These are phyloP conservation scores for Carex pumila DNA, from an alignment of 176 grass and related monocot genomes.

Conservation along the genomic window DNA sequence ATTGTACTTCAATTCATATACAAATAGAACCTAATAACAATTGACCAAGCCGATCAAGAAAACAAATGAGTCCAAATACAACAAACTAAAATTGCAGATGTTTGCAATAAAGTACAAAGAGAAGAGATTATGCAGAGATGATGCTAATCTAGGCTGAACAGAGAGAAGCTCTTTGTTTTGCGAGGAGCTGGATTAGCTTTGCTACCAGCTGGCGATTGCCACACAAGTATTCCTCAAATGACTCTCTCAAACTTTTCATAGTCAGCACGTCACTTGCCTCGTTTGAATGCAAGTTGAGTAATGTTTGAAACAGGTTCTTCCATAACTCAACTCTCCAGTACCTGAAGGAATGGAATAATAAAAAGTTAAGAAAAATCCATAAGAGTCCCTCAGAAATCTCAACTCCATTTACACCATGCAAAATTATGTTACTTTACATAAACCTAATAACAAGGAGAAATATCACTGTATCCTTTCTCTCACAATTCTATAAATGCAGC, in stretches of 20 bases:
- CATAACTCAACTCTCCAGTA: constrained; percentile 78
- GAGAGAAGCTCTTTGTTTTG: constrained; percentile 64
- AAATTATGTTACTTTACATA: background rate
- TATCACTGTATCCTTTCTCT: background rate
- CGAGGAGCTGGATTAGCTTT: constrained; percentile 53
- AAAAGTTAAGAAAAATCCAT: background rate
- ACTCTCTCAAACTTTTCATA: constrained; percentile 45
- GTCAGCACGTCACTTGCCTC: constrained; percentile 41
- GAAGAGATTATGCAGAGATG: background rate
- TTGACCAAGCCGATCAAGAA: background rate
- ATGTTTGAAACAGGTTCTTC: constrained; percentile 54
- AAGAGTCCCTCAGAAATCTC: background rate
- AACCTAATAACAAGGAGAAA: background rate
- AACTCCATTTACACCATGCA: background rate
- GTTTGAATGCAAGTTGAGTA: constrained; percentile 57
- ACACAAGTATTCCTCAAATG: constrained; percentile 62
- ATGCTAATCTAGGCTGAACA: constrained; percentile 52
- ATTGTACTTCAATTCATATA: background rate
- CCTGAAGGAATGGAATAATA: constrained; percentile 27
- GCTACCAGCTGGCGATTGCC: constrained; percentile 40
- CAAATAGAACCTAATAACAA: background rate
- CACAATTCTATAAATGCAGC: background rate
- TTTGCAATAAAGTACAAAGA: background rate
- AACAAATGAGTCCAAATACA: background rate
- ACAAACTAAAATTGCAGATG: background rate